Percentiles rank a stretch among this genome's conserved stretches.
These are phyloP conservation scores for Fusarium ambrosium DNA, from an alignment of 2,329 filamentous ascomycete species.

Conservation along the genomic window DNA sequence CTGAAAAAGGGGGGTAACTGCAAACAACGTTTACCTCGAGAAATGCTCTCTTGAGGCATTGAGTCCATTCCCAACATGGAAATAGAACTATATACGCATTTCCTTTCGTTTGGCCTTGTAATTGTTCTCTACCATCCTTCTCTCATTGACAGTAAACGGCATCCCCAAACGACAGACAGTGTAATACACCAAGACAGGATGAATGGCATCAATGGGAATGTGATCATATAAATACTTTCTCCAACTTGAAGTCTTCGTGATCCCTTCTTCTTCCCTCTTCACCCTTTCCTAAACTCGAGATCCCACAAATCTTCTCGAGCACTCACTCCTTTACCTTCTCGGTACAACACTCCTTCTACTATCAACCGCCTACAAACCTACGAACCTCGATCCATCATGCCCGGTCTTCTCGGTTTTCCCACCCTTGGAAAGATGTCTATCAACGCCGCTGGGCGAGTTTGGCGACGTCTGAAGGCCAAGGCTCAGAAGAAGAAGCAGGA, in stretches of 20 bases:
- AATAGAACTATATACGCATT: neutral
- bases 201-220: neutral
- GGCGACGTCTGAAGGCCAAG: neutral
- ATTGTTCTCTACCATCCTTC: neutral
- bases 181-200: neutral
- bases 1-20: neutral
- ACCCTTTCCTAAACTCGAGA: neutral
- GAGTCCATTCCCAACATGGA: neutral
- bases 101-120: neutral
- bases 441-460: neutral
- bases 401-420: neutral
- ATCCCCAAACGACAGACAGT: neutral
- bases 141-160: slow-evolving; percentile 13
- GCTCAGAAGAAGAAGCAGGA: too few relatives aligned
- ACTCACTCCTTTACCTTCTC: neutral
- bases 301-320: neutral
- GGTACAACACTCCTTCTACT: neutral
- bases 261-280: neutral
- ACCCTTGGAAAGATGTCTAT: neutral
- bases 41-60: neutral
- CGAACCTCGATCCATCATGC: neutral
- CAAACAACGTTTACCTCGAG: neutral
- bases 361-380: neutral
- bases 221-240: neutral
- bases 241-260: neutral